These are phyloP conservation scores for Candida gorgasii DNA, from an alignment of 805 yeast genomes.

Conservation along the genomic window DNA sequence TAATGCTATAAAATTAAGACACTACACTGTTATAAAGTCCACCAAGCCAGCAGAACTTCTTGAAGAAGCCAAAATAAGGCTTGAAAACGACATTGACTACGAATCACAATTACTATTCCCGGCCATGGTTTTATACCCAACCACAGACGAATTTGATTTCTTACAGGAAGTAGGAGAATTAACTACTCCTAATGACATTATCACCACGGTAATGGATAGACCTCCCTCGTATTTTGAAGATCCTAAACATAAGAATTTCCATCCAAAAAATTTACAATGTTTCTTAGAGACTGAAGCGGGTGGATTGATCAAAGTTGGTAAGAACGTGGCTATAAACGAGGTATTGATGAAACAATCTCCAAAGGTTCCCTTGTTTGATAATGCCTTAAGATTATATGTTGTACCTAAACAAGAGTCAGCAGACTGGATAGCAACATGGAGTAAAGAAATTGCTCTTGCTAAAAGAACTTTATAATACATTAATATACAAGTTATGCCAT, in stretches of 20 bases:
- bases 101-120: conserved; percentile 85
- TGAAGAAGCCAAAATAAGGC: conserved; percentile 48
- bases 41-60: conserved; percentile 57
- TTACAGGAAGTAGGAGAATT: conserved; percentile 74
- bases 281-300: conserved; percentile 83
- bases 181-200: conserved; percentile 61
- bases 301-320: conserved; percentile 84
- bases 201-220: conserved; percentile 59
- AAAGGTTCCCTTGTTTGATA: conserved; percentile 75
- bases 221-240: conserved; percentile 70
- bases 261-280: conserved; percentile 59
- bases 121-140: conserved; percentile 77
- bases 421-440: conserved; percentile 69
- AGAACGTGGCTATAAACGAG: conserved; percentile 63
- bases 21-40: conserved; percentile 50
- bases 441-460: conserved; percentile 56
- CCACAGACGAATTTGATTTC: conserved; percentile 80
- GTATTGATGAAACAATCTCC: conserved; percentile 65
- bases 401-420: conserved; percentile 72
- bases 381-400: conserved; percentile 66
- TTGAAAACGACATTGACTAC: conserved; percentile 66
- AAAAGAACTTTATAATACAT: conserved; percentile 26
- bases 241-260: conserved; percentile 62
- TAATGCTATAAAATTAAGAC: conserved; percentile 63
- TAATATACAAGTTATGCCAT: conserved; percentile 5